Evolutionary conservation across 1,139 yeast genomes (phyloP).

Genomic region (Nakaseomyces glabratus): DNA sequence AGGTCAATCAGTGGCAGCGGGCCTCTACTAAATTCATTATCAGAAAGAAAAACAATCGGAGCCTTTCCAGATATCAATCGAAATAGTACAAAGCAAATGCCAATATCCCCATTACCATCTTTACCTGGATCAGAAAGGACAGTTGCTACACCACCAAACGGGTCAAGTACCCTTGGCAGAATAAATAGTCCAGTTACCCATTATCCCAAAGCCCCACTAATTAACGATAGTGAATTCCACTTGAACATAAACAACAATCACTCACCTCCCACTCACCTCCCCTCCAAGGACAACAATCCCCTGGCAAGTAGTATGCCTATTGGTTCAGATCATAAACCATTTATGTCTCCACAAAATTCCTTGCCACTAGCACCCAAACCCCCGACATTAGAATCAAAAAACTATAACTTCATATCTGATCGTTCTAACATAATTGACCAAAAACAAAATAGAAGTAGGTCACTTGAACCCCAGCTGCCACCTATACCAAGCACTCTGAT

Average conservation of each 20-base stretch:
- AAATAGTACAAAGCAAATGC: neutral
- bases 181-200: neutral
- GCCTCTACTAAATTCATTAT: neutral
- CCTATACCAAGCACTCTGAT: slow-evolving; percentile 4
- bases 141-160: neutral
- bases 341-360: no score
- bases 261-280: neutral
- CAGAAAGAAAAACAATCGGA: neutral
- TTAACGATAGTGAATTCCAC: neutral
- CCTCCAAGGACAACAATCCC: neutral
- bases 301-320: neutral
- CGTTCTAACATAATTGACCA: neutral
- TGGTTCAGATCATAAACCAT: neutral
- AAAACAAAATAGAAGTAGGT: neutral
- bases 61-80: neutral
- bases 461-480: slow-evolving; percentile 4
- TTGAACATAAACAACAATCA: neutral
- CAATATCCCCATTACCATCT: slow-evolving; percentile 4
- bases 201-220: slow-evolving; percentile 3
- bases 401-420: neutral
- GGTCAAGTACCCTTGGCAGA: neutral
- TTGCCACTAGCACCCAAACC: neutral
- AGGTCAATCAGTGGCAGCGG: slow-evolving; percentile 1
- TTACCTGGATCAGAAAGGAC: slow-evolving; percentile 1
- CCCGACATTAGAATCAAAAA: neutral